A percentile compares a stretch with the other conserved stretches of the same genome.
phyloP scores from a whole-genome alignment of 116 monocot species.

The Posidonia oceanica region DNA sequence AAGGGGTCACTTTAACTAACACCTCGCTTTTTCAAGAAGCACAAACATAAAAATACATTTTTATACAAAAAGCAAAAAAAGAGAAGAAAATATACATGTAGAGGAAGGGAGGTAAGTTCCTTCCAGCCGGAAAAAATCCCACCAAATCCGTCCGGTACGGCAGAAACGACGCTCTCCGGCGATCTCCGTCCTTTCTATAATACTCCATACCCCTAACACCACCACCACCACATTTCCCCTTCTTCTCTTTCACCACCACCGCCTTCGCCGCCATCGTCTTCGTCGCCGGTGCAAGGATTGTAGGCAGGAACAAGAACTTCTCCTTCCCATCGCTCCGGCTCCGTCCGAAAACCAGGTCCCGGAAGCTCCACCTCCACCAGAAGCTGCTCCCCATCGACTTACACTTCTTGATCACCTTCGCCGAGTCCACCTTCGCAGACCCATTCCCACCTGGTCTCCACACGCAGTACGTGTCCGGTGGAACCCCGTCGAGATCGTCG shows the following conservation, averaged over 20 bases:
- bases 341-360: conserved; percentile 26
- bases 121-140: conserved; percentile 12
- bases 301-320: conserved; percentile 15
- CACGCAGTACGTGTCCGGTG: conserved; percentile 50
- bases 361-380: conserved; percentile 15
- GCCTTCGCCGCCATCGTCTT: not conserved
- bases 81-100: not conserved
- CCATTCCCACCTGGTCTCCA: conserved; percentile 28
- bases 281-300: not conserved
- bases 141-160: conserved; percentile 14
- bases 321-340: conserved; percentile 56
- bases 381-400: conserved; percentile 28
- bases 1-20: too few relatives aligned
- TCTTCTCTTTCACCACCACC: not conserved
- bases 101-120: not conserved
- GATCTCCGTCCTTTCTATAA: not conserved
- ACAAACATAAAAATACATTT: too few relatives aligned
- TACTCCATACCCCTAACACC: not conserved
- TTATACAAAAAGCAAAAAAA: too few relatives aligned
- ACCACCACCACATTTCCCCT: conserved; percentile 1
- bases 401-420: conserved; percentile 28
- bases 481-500: conserved; percentile 39
- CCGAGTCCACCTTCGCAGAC: too few relatives aligned
- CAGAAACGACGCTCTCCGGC: conserved; percentile 7
- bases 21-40: too few relatives aligned